Percentiles rank a stretch among this genome's conserved stretches.
These are phyloP conservation scores for Nicotiana attenuata DNA, from an alignment of 257 asterid species.

Conservation along the genomic window DNA sequence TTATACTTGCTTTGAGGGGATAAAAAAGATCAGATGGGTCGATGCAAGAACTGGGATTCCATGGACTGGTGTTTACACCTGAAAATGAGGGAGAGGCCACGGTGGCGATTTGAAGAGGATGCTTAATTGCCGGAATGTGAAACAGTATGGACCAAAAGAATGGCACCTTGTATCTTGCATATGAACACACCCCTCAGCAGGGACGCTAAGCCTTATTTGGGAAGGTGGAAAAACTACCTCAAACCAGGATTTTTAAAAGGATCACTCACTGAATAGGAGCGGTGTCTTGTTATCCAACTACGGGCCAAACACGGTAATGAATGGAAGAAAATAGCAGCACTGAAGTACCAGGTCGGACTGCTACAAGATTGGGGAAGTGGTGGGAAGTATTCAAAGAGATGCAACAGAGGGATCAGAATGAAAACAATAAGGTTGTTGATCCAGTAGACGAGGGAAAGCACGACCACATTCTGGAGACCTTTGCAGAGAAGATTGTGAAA, in stretches of 20 bases:
- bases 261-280: slow-evolving; percentile 53
- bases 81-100: slow-evolving; percentile 73
- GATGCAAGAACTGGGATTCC: neutral
- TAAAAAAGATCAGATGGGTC: neutral
- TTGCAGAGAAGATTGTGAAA: slow-evolving; percentile 58
- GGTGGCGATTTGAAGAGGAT: slow-evolving; percentile 78
- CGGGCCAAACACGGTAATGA: slow-evolving; percentile 53
- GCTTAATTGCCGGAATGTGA: slow-evolving; percentile 50
- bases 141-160: slow-evolving; percentile 59
- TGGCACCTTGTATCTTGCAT: slow-evolving; percentile 58
- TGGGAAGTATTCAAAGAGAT: slow-evolving; percentile 58
- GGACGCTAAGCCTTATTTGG: slow-evolving; percentile 62
- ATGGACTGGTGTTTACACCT: slow-evolving; percentile 34
- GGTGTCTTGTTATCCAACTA: slow-evolving; percentile 48
- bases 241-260: slow-evolving; percentile 68
- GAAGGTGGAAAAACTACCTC: slow-evolving; percentile 71
- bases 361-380: slow-evolving; percentile 74
- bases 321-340: slow-evolving; percentile 68
- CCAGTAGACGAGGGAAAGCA: slow-evolving; percentile 55
- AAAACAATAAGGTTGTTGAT: slow-evolving; percentile 19
- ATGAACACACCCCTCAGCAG: slow-evolving; percentile 48
- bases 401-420: slow-evolving; percentile 45
- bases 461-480: slow-evolving; percentile 44
- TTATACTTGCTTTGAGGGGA: neutral
- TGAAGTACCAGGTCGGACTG: slow-evolving; percentile 63